Evolutionary conservation across 148 eudicot genomes (phyloP).

Genomic region (Rheum nobile): DNA sequence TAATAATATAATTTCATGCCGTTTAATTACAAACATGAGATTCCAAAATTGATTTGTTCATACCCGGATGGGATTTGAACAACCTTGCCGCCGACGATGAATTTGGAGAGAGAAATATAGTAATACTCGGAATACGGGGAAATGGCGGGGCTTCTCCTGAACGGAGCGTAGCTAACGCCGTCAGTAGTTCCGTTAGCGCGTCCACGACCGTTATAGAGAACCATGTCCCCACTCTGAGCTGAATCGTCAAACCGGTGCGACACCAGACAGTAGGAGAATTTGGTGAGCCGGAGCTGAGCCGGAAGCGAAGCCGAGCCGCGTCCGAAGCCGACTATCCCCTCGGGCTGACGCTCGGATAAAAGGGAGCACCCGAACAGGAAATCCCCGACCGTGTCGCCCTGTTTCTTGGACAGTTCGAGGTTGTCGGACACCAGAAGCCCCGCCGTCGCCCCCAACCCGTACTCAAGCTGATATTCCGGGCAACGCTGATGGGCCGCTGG

Average conservation of each 20-base stretch:
- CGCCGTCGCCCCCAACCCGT: constrained; percentile 50
- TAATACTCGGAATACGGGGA: constrained; percentile 42
- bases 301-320: constrained; percentile 55
- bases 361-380: constrained; percentile 62
- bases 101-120: constrained; percentile 38
- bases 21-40: too few relatives aligned
- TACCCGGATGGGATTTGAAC: constrained; percentile 36
- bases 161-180: constrained; percentile 38
- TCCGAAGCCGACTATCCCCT: constrained; percentile 75
- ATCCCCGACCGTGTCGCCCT: constrained; percentile 4
- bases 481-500: constrained; percentile 15
- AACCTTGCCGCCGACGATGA: constrained; percentile 47
- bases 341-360: constrained; percentile 35
- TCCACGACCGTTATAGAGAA: constrained; percentile 14
- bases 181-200: constrained; percentile 1
- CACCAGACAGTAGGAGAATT: constrained; percentile 57
- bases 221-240: constrained; percentile 30
- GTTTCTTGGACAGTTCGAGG: constrained; percentile 19
- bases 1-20: too few relatives aligned
- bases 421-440: constrained; percentile 48
- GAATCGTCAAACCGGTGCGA: constrained; percentile 54
- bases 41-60: neutral
- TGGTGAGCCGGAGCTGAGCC: constrained; percentile 44
- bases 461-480: constrained; percentile 36
- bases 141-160: constrained; percentile 22